Conservation (phyloP, 495 filamentous ascomycete species). For the Hamigera avellanea region DNA sequence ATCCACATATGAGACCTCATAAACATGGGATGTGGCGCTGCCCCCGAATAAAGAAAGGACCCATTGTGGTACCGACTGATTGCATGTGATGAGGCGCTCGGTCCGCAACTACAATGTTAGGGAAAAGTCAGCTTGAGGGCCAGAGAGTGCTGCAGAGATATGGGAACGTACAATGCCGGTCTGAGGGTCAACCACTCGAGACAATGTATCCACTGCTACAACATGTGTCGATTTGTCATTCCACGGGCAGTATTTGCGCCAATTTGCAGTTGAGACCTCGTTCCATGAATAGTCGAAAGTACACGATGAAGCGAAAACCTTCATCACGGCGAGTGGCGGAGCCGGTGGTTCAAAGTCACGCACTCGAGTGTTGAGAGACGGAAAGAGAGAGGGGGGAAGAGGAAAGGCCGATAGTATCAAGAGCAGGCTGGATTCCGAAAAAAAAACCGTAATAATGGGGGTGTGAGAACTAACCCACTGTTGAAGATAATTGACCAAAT, state of each 20-base stretch:
- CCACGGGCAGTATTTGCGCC: constrained; percentile 98
- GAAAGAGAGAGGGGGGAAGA: background rate
- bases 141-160: background rate
- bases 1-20: constrained; percentile 92
- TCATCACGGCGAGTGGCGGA: constrained; percentile 45
- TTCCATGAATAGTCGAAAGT: constrained; percentile 97
- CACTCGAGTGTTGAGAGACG: background rate
- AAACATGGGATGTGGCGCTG: constrained; percentile 64
- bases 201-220: constrained; percentile 84
- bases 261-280: constrained; percentile 98
- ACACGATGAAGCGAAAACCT: constrained; percentile 79
- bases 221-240: constrained; percentile 93
- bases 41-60: constrained; percentile 66
- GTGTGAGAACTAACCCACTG: no score
- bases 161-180: constrained; percentile 65
- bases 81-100: constrained; percentile 91
- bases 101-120: constrained; percentile 57
- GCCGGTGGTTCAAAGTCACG: background rate
- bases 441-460: no score
- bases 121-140: background rate
- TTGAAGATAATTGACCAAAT: no score
- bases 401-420: background rate
- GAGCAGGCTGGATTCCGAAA: no score
- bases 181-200: constrained; percentile 60
- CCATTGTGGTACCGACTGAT: constrained; percentile 83